Evolutionary conservation across 176 grass and related monocot species (phyloP), one percentile per base, ranked within the genome.

Genomic region (Rhynchospora breviuscula): DNA sequence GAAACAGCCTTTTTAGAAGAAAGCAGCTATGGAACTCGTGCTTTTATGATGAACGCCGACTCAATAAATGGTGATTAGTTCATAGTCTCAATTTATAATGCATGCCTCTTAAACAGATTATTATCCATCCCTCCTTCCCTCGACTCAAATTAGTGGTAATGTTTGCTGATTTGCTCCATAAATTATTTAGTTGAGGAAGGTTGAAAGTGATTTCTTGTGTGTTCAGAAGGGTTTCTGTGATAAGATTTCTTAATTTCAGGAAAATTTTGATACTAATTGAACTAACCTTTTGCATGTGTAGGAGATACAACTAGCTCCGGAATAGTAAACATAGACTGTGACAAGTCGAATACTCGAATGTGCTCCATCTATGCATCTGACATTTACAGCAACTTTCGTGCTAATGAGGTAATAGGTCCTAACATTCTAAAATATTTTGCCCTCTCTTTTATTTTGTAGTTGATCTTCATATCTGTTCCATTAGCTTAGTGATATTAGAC

Each of bases 281-380:
- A 66, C 14, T 67, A 48, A 29, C 53, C 54, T 67, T 66, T 23
- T 66, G 44, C 45, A 52, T 4, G 21, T 82, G 19, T 66, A 82
- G 80, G 80, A 52, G 62, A 52, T 17, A 25, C 80, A 33, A 82
- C 46, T 51, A 82, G 62, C 21, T 82, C 80, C 3, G 46, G 40
- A 18, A 82, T 82, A 51, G 80, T 67, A 43, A 82, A 82, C 80
- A 82, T 82, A 35, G 80, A 82, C 45, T 59, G 61, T 51, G 80
- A 82, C 15, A 82, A 82, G 19, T 82, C 61, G 15, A 82, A 68
- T 14, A 67, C 46, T 51, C 62, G 60, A 65, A 52, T 82, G 43
- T 82, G 80, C 80, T 52, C 80, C 5, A 59, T 82, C 44, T 82
- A 82, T 82, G 80, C 80, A 52, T 51, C 62, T 82, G 59, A 82